These are phyloP conservation scores for Vitellaria paradoxa DNA, from an alignment of 179 eudicot species.

Conservation along the genomic window DNA sequence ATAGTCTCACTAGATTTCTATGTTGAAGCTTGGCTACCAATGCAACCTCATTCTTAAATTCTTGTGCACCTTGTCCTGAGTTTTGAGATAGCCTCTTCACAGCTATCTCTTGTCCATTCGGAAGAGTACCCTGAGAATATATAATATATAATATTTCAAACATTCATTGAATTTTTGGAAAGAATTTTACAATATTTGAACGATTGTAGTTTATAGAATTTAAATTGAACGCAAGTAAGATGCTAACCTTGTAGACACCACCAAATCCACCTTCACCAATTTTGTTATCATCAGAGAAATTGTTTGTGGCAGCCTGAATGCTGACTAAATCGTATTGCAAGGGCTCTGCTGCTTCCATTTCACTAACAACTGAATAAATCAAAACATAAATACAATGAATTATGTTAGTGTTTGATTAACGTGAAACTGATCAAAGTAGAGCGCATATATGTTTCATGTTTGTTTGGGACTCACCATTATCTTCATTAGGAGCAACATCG, in stretches of 20 bases:
- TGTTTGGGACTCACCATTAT: background rate
- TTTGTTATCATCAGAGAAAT: too few species aligned
- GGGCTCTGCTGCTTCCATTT: too few species aligned
- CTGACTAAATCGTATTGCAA: constrained; percentile 31
- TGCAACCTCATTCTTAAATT: too few species aligned
- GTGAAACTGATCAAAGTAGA: too few species aligned
- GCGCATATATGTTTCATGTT: background rate
- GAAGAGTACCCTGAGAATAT: constrained; percentile 46
- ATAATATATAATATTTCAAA: too few species aligned
- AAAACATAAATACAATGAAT: too few species aligned
- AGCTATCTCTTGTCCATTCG: constrained; percentile 47
- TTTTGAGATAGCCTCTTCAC: constrained; percentile 72
- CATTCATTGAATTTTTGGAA: background rate
- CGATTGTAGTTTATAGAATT: background rate
- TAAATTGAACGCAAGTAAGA: constrained; percentile 60
- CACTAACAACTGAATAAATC: constrained; percentile 13
- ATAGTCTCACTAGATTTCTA: too few species aligned
- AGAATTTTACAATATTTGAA: background rate
- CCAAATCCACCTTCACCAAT: too few species aligned
- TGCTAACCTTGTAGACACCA: too few species aligned
- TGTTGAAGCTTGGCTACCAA: too few species aligned
- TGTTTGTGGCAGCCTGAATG: constrained; percentile 41
- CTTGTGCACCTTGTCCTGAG: too few species aligned
- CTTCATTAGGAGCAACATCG: background rate
- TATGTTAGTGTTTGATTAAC: too few species aligned